Evolutionary conservation across 495 filamentous ascomycete genomes (phyloP), one percentile per base, ranked within the genome.

Genomic region (Lasiosphaeria miniovina): DNA sequence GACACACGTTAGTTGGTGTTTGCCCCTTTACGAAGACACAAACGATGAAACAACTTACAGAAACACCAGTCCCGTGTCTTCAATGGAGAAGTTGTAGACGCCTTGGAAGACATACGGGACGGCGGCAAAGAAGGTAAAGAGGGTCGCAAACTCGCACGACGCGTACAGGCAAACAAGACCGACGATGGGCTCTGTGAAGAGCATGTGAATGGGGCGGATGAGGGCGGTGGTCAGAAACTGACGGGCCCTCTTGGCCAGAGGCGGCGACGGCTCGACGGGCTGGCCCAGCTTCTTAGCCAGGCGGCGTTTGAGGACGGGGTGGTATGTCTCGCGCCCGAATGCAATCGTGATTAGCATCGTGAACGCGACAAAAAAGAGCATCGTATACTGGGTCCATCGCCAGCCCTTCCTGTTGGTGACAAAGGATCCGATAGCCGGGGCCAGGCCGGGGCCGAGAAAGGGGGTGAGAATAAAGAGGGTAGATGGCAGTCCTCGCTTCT

Each of bases 111-210:
- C 69, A 49, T 79, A 75, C 0, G 85, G 86, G 32, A 88, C 78
- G 0, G 84, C 84, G 11, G 83, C 83, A 60, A 90, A 88, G 74
- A 89, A 89, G 31, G 73, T 74, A 62, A 85, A 89, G 4, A 90
- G 77, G 1, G 86, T 80, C 6, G 78, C 79, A 59, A 88, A 90
- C 57, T 82, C 81, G 66, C 86, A 88, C 4, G 80, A 75, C 2
- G 79, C 75, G 66, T 90, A 90, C 10, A 90, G 67, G 33, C 76
- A 84, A 38, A 86, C 74, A 33, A 84, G 80, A 32, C 74, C 66
- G 43, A 89, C 87, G 57, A 89, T 88, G 4, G 87, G 86, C 64
- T 90, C 88, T 0, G 75, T 81, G 12, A 84, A 38, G 38, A 90
- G 73, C 87, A 90, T 90, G 49, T 79, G 68, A 0, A 87, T 36